A percentile compares a stretch with the other conserved stretches of the same genome.
Evolutionary conservation across 352 stramenopile species (phyloP).

Genomic region (Phytophthora tubulina): DNA sequence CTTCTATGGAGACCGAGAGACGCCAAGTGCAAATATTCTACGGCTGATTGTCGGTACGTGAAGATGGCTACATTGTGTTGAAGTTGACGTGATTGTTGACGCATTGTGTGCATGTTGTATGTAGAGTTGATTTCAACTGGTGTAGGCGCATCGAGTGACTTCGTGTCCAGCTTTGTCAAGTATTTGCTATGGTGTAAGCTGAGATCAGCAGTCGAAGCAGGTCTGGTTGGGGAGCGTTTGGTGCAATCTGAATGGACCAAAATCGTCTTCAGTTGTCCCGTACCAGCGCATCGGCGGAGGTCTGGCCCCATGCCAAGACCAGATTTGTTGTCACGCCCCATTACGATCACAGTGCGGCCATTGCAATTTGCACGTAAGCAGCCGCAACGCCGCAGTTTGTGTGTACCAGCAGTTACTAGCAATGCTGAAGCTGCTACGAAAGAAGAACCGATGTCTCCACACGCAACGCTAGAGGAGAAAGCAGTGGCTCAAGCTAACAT

Average conservation of each 20-base stretch:
- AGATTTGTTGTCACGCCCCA: constrained; percentile 59
- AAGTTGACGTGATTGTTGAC: constrained; percentile 13
- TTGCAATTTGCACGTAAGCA: constrained; percentile 52
- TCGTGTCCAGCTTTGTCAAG: constrained; percentile 50
- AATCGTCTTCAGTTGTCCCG: constrained; percentile 72
- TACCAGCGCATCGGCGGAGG: constrained; percentile 40
- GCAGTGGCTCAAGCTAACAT: constrained; percentile 28
- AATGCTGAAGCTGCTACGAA: constrained; percentile 22
- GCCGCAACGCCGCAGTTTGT: constrained; percentile 32
- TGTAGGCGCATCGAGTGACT: constrained; percentile 42
- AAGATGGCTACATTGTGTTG: constrained; percentile 4
- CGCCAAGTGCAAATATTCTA: constrained; percentile 54
- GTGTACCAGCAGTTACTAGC: constrained; percentile 12
- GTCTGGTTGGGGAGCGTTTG: constrained; percentile 47
- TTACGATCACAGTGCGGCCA: constrained; percentile 70
- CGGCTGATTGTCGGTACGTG: constrained; percentile 67
- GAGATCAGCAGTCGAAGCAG: constrained; percentile 47
- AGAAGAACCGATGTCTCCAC: constrained; percentile 18
- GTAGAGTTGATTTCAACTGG: constrained; percentile 65
- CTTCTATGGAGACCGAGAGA: constrained; percentile 70
- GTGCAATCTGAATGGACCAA: constrained; percentile 84
- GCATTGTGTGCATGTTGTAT: constrained; percentile 13
- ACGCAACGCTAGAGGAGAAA: constrained; percentile 23
- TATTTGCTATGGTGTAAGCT: constrained; percentile 68
- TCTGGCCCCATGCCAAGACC: constrained; percentile 52